Conservation (phyloP, 805 yeast species). For the Brettanomyces nanus region DNA sequence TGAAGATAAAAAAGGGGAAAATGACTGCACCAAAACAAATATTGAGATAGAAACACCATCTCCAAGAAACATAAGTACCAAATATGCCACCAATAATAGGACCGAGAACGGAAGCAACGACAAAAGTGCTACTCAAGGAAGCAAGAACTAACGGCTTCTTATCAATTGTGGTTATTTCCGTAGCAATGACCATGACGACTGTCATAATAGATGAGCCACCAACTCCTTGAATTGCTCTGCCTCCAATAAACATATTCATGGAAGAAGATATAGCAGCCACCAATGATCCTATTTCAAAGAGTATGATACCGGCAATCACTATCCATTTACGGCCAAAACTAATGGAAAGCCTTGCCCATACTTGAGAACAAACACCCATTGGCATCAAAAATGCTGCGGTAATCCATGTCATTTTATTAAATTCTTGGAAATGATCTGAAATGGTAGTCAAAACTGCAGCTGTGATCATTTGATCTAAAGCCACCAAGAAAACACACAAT, state of each 20-base stretch:
- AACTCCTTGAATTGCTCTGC: constrained; percentile 62
- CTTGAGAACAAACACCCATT: constrained; percentile 43
- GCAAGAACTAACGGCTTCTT: constrained; percentile 33
- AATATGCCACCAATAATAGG: constrained; percentile 65
- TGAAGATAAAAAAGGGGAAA: constrained; percentile 5
- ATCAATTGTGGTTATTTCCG: constrained; percentile 42
- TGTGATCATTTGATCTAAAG: constrained; percentile 54
- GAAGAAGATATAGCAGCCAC: constrained; percentile 45
- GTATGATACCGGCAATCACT: constrained; percentile 35
- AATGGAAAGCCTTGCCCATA: constrained; percentile 51
- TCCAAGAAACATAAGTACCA: constrained; percentile 44
- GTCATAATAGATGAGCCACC: constrained; percentile 73
- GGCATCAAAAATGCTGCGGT: constrained; percentile 49
- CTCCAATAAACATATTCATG: constrained; percentile 57
- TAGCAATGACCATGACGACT: constrained; percentile 46
- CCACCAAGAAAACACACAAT: constrained; percentile 16
- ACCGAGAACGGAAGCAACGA: constrained; percentile 47
- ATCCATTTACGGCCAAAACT: constrained; percentile 48
- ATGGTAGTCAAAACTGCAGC: constrained; percentile 40
- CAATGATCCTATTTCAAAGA: constrained; percentile 58
- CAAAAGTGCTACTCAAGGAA: constrained; percentile 36
- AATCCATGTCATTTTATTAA: constrained; percentile 45
- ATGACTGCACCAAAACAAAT: constrained; percentile 55
- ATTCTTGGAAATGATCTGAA: constrained; percentile 34
- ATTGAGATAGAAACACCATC: constrained; percentile 72